Percentiles rank a stretch among this genome's conserved stretches.
Evolutionary conservation across 106 monocot species (phyloP).

Genomic region (Allium cepa): DNA sequence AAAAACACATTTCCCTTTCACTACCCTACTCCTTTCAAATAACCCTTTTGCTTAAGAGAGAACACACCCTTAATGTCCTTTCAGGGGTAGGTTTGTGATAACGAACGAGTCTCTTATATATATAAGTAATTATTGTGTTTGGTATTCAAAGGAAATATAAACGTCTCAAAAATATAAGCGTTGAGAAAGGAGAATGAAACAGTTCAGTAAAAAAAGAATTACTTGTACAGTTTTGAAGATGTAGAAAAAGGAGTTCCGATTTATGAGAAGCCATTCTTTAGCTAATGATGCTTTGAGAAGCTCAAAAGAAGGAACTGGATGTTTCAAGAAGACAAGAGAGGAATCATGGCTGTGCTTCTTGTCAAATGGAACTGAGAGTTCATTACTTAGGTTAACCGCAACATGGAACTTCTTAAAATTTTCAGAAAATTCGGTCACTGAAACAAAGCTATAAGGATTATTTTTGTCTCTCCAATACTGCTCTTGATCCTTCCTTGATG

Average conservation of each 20-base stretch:
- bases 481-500: conserved; percentile 72
- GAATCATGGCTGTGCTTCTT: conserved; percentile 38
- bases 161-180: neutral
- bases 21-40: no score
- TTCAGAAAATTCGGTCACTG: conserved; percentile 47
- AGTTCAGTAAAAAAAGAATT: neutral
- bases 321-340: conserved; percentile 34
- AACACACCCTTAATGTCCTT: no score
- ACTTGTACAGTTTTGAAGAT: conserved; percentile 71
- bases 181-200: neutral
- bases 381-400: conserved; percentile 35
- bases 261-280: conserved; percentile 78
- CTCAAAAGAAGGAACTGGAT: conserved; percentile 30
- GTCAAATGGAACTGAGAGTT: conserved; percentile 49
- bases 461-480: conserved; percentile 61
- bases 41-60: no score
- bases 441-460: conserved; percentile 42
- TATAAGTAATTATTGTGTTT: no score
- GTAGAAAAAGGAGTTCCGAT: conserved; percentile 65
- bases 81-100: no score
- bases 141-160: no score
- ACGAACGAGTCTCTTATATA: no score
- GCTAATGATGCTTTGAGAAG: conserved; percentile 60
- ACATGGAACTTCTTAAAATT: conserved; percentile 32
- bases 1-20: no score